Conservation (phyloP, 768 basidiomycete species). For the Mycena chlorophos region DNA sequence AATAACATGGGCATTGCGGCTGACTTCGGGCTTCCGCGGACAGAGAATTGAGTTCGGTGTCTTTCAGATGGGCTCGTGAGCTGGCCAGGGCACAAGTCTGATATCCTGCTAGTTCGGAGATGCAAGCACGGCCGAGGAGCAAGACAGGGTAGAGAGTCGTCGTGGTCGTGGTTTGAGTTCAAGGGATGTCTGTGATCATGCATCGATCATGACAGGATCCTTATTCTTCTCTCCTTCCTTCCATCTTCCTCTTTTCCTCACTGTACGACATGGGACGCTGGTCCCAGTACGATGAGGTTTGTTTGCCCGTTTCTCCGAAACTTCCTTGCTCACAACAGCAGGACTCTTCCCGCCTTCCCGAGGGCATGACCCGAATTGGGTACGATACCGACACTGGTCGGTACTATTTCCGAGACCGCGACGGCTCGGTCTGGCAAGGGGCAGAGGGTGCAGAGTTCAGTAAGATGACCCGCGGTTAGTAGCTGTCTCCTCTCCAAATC, state of each 20-base stretch:
- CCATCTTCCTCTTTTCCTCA: neutral
- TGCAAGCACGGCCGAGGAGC: too few relatives aligned
- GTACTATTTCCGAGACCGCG: slow-evolving; percentile 62
- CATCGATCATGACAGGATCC: neutral
- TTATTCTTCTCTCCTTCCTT: neutral
- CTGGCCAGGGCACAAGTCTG: too few relatives aligned
- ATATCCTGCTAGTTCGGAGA: too few relatives aligned
- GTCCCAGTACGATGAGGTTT: slow-evolving; percentile 45
- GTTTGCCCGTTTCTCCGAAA: slow-evolving; percentile 9
- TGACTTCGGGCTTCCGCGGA: too few relatives aligned
- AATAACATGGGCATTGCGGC: too few relatives aligned
- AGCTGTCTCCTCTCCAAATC: neutral
- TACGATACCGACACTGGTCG: slow-evolving; percentile 72
- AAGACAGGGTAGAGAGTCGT: too few relatives aligned
- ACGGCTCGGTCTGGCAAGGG: slow-evolving; percentile 58
- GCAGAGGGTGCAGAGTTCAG: slow-evolving; percentile 65
- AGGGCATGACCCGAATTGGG: slow-evolving; percentile 66
- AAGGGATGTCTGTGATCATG: neutral
- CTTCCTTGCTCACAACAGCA: slow-evolving; percentile 24
- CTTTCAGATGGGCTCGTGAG: too few relatives aligned
- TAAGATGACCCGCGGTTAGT: slow-evolving; percentile 49
- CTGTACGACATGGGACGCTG: slow-evolving; percentile 28
- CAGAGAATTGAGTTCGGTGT: too few relatives aligned
- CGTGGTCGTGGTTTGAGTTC: too few relatives aligned
- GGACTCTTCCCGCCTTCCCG: slow-evolving; percentile 55